Percentiles rank a stretch among this genome's conserved stretches.
Evolutionary conservation across 495 filamentous ascomycete genomes (phyloP).

Genomic region (Thermothielavioides terrestris): DNA sequence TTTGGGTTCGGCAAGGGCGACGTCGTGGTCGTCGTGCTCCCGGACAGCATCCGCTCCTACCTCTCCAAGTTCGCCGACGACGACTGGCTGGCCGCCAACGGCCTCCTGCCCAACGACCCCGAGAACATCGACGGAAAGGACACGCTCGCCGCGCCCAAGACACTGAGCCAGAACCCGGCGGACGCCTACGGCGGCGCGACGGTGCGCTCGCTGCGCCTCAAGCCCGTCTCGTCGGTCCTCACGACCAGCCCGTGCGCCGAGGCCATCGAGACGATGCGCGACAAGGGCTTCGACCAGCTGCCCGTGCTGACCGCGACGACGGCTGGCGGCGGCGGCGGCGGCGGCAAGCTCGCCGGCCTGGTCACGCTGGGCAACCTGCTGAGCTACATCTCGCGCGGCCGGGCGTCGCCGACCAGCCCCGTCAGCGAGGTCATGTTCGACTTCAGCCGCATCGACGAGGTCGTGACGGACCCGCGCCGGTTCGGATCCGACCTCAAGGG

Average conservation of each 20-base stretch:
- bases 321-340: too few species aligned
- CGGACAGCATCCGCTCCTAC: conserved; percentile 94
- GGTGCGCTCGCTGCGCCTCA: conserved; percentile 71
- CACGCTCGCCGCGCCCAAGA: conserved; percentile 13
- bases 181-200: conserved; percentile 65
- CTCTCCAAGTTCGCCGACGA: conserved; percentile 99
- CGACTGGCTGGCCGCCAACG: conserved; percentile 94
- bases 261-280: conserved; percentile 93
- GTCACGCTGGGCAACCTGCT: conserved; percentile 93
- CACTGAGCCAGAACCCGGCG: conserved; percentile 20
- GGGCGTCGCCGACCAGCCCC: conserved; percentile 59
- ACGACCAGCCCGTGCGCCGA: conserved; percentile 61
- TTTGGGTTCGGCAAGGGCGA: conserved; percentile 64
- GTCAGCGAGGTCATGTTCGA: conserved; percentile 94
- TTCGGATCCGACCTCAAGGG: conserved; percentile 41
- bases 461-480: conserved; percentile 73
- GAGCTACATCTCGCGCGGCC: conserved; percentile 72
- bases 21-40: conserved; percentile 80
- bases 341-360: conserved; percentile 71
- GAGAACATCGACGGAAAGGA: conserved; percentile 36
- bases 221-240: conserved; percentile 80
- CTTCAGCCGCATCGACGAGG: conserved; percentile 74
- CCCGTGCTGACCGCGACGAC: conserved; percentile 69
- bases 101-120: conserved; percentile 53
- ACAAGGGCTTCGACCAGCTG: conserved; percentile 92